phyloP scores from a whole-genome alignment of 768 basidiomycete genomes.

The Kwoniella europaea region DNA sequence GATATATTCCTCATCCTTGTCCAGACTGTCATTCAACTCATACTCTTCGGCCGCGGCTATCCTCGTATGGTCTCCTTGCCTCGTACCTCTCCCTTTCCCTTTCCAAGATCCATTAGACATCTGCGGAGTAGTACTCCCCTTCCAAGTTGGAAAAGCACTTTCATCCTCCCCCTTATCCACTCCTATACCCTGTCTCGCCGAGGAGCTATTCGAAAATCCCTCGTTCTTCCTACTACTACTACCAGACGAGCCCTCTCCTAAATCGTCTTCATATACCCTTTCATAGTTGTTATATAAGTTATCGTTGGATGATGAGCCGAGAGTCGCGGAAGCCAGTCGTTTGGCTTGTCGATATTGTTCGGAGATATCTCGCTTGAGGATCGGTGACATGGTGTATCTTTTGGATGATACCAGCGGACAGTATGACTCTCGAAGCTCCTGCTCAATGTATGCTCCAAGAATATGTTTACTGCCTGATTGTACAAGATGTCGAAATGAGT shows the following conservation, averaged over 20 bases:
- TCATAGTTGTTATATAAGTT: neutral
- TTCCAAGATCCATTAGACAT: neutral
- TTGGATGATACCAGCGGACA: too few species aligned
- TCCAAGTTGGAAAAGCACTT: slow-evolving; percentile 9
- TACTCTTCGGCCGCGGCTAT: neutral
- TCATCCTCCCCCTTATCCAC: slow-evolving; percentile 19
- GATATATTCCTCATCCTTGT: slow-evolving; percentile 10
- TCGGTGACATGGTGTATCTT: slow-evolving; percentile 39
- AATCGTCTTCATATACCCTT: neutral
- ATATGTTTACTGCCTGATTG: too few species aligned
- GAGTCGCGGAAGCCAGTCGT: slow-evolving; percentile 30
- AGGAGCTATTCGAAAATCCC: slow-evolving; percentile 18
- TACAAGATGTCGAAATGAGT: too few species aligned
- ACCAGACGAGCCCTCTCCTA: neutral
- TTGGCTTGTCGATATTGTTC: slow-evolving; percentile 49
- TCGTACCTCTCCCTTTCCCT: slow-evolving; percentile 1
- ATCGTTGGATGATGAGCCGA: slow-evolving; percentile 16
- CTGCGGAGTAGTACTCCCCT: neutral
- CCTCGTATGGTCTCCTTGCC: neutral
- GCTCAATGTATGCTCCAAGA: too few species aligned
- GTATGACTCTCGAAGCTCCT: too few species aligned
- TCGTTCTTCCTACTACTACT: neutral
- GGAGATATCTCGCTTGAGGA: slow-evolving; percentile 47
- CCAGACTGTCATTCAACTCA: neutral
- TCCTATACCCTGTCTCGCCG: slow-evolving; percentile 32